Evolutionary conservation across 2,329 filamentous ascomycete species (phyloP).

Genomic region (Cordyceps javanica): DNA sequence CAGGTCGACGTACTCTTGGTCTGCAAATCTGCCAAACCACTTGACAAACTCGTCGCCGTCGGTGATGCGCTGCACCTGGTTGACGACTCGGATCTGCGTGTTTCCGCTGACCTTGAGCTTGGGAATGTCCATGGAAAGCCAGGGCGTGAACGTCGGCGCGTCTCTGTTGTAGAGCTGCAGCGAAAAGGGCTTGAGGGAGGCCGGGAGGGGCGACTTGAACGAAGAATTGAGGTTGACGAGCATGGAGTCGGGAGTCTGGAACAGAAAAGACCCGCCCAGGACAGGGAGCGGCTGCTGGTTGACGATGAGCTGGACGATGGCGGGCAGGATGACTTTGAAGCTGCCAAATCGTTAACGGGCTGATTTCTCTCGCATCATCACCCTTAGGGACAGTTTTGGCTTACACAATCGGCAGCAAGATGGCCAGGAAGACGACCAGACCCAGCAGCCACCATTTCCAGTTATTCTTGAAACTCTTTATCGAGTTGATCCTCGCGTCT

Average conservation of each 20-base stretch:
- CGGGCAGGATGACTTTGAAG: constrained; percentile 2
- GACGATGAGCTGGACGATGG: constrained; percentile 5
- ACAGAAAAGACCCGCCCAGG: background rate
- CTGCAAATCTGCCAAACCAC: background rate
- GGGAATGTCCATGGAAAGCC: background rate
- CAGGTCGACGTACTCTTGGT: background rate
- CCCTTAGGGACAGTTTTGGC: background rate
- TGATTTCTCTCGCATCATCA: background rate
- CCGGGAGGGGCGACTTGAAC: background rate
- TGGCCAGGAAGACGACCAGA: background rate
- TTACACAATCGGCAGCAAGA: background rate
- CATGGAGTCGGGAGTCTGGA: background rate
- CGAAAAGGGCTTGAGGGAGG: background rate
- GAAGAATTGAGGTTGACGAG: background rate
- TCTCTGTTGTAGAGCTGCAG: background rate
- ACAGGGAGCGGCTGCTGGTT: background rate
- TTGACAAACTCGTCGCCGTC: background rate
- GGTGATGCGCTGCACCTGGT: background rate
- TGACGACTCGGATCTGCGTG: background rate
- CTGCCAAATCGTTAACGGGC: background rate
- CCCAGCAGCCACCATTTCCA: background rate
- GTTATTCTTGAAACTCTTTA: background rate
- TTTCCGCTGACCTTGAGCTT: background rate
- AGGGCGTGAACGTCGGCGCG: background rate
- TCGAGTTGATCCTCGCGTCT: background rate